These are phyloP conservation scores for Globisporangium irregulare DNA, from an alignment of 352 stramenopile species.

Conservation along the genomic window DNA sequence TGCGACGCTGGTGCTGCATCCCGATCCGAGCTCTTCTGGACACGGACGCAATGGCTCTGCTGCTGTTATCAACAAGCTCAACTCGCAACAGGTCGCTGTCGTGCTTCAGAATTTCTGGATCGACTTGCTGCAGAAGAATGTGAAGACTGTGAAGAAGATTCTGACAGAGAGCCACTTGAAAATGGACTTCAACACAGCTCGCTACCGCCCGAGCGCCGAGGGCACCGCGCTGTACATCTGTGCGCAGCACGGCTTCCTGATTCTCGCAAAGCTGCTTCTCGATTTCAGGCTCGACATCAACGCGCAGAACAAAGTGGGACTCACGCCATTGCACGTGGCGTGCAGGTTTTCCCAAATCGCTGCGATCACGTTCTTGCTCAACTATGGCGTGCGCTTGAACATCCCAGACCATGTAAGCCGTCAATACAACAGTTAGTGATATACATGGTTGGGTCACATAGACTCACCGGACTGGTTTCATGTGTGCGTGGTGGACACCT, in stretches of 20 bases:
- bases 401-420: constrained; percentile 45
- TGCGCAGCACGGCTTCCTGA: constrained; percentile 47
- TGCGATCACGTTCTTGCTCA: constrained; percentile 37
- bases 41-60: background rate
- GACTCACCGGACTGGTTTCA: background rate
- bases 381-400: constrained; percentile 33
- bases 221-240: constrained; percentile 51
- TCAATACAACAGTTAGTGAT: background rate
- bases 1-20: background rate
- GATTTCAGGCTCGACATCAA: constrained; percentile 32
- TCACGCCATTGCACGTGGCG: constrained; percentile 51
- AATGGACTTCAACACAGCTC: constrained; percentile 38
- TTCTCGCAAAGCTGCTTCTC: constrained; percentile 41
- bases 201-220: constrained; percentile 39
- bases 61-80: constrained; percentile 26
- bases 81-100: constrained; percentile 32
- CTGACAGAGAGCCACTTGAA: constrained; percentile 31
- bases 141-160: constrained; percentile 42
- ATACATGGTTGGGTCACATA: background rate
- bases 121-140: constrained; percentile 45
- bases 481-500: background rate
- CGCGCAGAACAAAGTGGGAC: constrained; percentile 52
- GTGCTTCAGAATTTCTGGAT: constrained; percentile 55
- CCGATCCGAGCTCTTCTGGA: background rate
- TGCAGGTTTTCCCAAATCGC: constrained; percentile 44